These are phyloP conservation scores for Kodamaea leandrae DNA, from an alignment of 805 yeast species.

Conservation along the genomic window DNA sequence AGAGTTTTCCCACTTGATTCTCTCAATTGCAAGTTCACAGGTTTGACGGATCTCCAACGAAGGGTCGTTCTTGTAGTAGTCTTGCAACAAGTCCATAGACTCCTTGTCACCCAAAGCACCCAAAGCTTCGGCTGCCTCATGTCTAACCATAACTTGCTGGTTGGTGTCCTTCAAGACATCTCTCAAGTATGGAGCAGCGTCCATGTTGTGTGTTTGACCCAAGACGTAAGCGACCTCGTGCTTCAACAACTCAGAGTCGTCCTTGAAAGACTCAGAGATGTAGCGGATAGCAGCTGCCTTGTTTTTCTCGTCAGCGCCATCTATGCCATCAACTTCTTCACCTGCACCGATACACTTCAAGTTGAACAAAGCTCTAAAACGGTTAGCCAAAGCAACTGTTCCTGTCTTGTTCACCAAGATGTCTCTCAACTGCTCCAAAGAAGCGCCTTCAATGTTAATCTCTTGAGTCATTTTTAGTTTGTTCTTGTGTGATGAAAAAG, in stretches of 20 bases:
- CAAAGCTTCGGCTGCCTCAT: conserved; percentile 98
- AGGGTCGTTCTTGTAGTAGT: conserved; percentile 71
- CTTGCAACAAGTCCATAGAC: conserved; percentile 62
- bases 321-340: conserved; percentile 11
- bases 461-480: conserved; percentile 26
- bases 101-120: conserved; percentile 90
- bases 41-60: conserved; percentile 90
- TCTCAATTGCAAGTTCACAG: conserved; percentile 93
- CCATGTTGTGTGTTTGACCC: conserved; percentile 87
- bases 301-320: conserved; percentile 29
- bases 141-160: conserved; percentile 96
- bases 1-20: conserved; percentile 89
- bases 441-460: conserved; percentile 40
- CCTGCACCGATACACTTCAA: conserved; percentile 84
- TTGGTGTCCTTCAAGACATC: conserved; percentile 59
- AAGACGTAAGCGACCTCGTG: conserved; percentile 97
- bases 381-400: conserved; percentile 68
- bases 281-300: conserved; percentile 65
- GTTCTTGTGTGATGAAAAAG: not conserved
- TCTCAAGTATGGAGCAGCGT: conserved; percentile 74
- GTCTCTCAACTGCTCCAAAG: conserved; percentile 69
- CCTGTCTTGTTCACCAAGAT: conserved; percentile 65
- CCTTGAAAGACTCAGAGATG: conserved; percentile 80
- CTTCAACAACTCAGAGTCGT: conserved; percentile 83
- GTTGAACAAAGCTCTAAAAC: conserved; percentile 93